Base-by-base conservation (phyloP, 2,329 filamentous ascomycete genomes). In the Colletotrichum tabaci region DNA sequence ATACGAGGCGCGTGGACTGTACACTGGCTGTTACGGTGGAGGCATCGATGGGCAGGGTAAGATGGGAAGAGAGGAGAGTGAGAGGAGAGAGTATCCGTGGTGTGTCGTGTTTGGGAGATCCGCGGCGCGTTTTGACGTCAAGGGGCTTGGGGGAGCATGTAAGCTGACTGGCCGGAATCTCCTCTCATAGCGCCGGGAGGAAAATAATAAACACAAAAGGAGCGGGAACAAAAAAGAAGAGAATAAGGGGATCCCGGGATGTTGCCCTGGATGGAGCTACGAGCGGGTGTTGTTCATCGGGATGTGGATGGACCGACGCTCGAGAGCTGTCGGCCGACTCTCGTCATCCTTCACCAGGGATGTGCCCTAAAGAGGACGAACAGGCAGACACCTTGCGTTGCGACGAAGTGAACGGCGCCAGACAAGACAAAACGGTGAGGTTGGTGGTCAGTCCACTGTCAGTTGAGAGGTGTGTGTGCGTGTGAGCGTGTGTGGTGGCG, bases 101-200 rank as follows among this genome's bases (percentile, higher is more conserved):
- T 35, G 30, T 35, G 8, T 35, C 30, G 30, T 35, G 30, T 35
- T 35, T 35, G 65, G 57, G 44, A 38, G 56, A 47, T 66, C 30
- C 23, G 40, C 47, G 18, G 52, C 44, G 56, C 46, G 53, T 60
- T 72, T 72, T 69, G 69, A 69, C 69, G 65, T 69, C 69, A 72
- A 68, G 47, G 55, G 40, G 65, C 65, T 64, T 68, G 44, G 58
- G 60, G 40, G 35, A 35, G 16, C n/a, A 38, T 68, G 63, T 61
- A 72, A 72, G 65, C 65, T 69, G 69, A 68, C 65, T 58, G 65
- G 40, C 18, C 35, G 2, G 52, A 42, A 10, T 38, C 13, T 46
- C 26, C 40, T 40, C 64, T 23, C 56, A 38, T 23, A 23, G 38
- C 38, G 42, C 30, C 30, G 30, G 30, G 30, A 35, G 30, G 30